Base-by-base conservation (phyloP, 2,329 filamentous ascomycete species). In the Penicillium sp. region DNA sequence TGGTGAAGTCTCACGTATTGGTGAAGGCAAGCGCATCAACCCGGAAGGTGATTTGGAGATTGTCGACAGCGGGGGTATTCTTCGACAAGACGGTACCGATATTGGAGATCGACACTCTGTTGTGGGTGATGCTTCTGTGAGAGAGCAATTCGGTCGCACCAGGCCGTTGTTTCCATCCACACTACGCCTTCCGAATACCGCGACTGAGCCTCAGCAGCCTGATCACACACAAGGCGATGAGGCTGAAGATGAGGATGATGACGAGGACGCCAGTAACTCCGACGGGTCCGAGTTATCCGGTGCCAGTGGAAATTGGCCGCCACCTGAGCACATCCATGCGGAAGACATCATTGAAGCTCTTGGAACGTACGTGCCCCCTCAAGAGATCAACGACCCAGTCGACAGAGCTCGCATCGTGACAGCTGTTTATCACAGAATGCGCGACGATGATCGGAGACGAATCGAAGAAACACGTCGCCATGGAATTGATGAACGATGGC, bases 401-500 rank as follows among this genome's bases (percentile, higher is more conserved):
- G 78, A 80, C 60, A 67, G 76, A 58, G 73, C 75, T 43, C 72
- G 76, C 31, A 72, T 81, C 49, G 69, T 75, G 45, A 75, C 72
- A 53, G 73, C 71, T 8, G 71, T 75, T 31, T 74, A 71, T 59
- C 70, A 73, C 49, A 73, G 78, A 63, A 73, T 78, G 61, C 75
- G 74, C 54, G 71, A 72, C 34, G 75, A 77, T 55, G 72, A 75
- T n/a, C 71, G 72, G 49, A 70, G 75, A 62, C 71, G 68, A 25
- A 68, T 74, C 15, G 73, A 79, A 57, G 70, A 76, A 28, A 67
- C 75, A 43, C 70, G 79, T 54, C 69, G 73, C 63, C 63, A 75
- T 63, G 74, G 75, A 63, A 79, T 91, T 38, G 83, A 89, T 67
- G 86, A 93, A 55, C 83, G 91, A 52, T 95, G 91, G 91, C 85